Base-by-base conservation (phyloP, 1,284 basidiomycete species). In the Trichosporon coremiiforme region DNA sequence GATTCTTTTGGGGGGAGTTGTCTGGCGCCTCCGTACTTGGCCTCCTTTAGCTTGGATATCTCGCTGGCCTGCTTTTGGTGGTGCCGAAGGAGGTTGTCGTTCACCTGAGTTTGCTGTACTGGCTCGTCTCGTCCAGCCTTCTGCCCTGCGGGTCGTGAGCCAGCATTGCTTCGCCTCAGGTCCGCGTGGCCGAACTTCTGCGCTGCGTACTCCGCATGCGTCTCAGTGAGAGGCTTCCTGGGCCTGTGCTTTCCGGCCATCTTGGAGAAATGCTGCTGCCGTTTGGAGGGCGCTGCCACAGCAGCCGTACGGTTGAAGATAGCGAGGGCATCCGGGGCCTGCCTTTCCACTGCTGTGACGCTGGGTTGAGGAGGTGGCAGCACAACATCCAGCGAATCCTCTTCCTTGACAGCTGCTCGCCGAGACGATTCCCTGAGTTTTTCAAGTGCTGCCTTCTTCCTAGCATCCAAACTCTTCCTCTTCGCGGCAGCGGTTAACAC, bases 121-220 rank as follows among this genome's bases (percentile, higher is more conserved):
- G 67, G 55, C 12, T 38, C 63, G 13, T 80, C 77, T 10, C 78
- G 66, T 2, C 76, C 76, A 4, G 69, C 55, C 64, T 82, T 82
- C 63, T 74, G 72, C 1, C 76, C 79, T 1, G 73, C 75, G 1
- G 79, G 78, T 12, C 67, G 69, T 0, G 77, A 65, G 1, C 78
- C 80, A 0, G 66, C 78, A 55, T 80, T 77, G 0, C 57, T 45
- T 2, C 64, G 60, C 36, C 72, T 75, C 17, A 73, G 50, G 3
- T 72, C 69, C 1, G 75, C 72, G 47, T 82, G 80, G 2, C 71
- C 64, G 64, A 74, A 78, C 10, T 71, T 64, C 12, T 74, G 74
- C 13, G 69, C 80, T 6, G 79, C 80, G 64, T 73, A 73, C 6
- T 74, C 74, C 13, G 75, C 60, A 45, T 77, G 76, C 0, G 78